phyloP scores from a whole-genome alignment of 2,329 filamentous ascomycete species.

The Samsoniella hepiali region DNA sequence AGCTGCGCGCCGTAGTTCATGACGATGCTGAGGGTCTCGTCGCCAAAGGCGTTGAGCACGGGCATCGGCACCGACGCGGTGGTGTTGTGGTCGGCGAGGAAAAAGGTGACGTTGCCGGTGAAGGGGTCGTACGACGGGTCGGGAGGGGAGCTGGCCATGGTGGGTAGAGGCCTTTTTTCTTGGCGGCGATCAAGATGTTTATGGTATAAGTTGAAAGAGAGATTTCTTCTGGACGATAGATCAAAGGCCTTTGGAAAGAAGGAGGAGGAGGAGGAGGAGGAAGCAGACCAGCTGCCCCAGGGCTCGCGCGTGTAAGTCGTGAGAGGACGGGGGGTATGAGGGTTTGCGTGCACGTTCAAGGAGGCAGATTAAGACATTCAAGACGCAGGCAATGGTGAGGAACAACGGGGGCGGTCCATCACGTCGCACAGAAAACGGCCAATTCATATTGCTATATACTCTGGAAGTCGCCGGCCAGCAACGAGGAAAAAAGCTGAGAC shows the following conservation, averaged over 20 bases:
- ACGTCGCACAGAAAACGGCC: no score
- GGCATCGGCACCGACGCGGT: slow-evolving; percentile 32
- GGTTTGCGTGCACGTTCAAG: no score
- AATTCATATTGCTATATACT: slow-evolving; percentile 3
- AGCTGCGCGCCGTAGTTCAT: slow-evolving; percentile 70
- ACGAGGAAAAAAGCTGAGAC: not conserved
- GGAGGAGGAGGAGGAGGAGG: not conserved
- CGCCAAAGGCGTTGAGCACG: slow-evolving; percentile 32
- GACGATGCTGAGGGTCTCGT: slow-evolving; percentile 34
- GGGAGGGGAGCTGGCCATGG: not conserved
- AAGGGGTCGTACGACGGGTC: slow-evolving; percentile 33
- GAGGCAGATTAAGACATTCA: no score
- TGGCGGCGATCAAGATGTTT: not conserved
- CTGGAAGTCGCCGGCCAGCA: not conserved
- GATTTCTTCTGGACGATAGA: not conserved
- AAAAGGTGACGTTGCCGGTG: slow-evolving; percentile 36
- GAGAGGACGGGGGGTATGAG: no score
- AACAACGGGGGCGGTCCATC: no score
- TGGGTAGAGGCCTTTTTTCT: not conserved
- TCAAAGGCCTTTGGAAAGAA: not conserved
- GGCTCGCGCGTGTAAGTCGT: not conserved
- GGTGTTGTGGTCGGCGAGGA: slow-evolving; percentile 31
- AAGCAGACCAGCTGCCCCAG: not conserved
- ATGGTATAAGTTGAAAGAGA: no score
- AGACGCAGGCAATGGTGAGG: no score